Conservation (phyloP, 345 rosid genomes). For the Viola odorata region DNA sequence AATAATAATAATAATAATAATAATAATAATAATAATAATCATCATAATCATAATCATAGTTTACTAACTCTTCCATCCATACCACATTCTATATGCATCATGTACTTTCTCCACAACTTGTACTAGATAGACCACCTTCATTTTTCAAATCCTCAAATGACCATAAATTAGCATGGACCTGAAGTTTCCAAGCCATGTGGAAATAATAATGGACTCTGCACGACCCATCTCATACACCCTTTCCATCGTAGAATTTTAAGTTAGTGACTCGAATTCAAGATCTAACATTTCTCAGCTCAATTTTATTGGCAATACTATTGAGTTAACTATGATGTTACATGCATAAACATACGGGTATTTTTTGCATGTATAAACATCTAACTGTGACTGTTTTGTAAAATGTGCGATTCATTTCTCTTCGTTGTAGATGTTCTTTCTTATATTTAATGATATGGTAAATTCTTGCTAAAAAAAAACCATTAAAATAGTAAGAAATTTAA, state of each 20-base stretch:
- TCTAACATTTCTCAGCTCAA: neutral
- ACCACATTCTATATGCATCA: conserved; percentile 15
- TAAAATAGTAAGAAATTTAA: too few species aligned
- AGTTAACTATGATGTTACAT: neutral
- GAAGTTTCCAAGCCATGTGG: neutral
- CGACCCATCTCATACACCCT: neutral
- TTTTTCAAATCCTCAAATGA: conserved; percentile 4
- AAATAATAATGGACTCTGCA: too few species aligned
- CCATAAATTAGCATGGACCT: conserved; percentile 7
- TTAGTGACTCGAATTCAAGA: conserved; percentile 2
- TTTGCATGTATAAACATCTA: too few species aligned
- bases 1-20: too few species aligned
- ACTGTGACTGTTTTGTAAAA: too few species aligned
- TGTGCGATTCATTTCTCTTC: too few species aligned
- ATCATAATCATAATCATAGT: too few species aligned
- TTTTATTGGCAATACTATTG: neutral
- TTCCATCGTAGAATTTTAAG: neutral
- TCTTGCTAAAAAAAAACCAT: too few species aligned
- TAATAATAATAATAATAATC: too few species aligned
- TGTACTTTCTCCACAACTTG: neutral
- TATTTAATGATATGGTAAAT: too few species aligned
- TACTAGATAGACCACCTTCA: neutral
- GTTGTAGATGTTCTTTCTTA: too few species aligned
- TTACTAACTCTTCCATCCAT: conserved; percentile 1
- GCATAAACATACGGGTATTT: neutral